Base-by-base conservation (phyloP, 495 filamentous ascomycete genomes). In the Penicillium longicatenatum region DNA sequence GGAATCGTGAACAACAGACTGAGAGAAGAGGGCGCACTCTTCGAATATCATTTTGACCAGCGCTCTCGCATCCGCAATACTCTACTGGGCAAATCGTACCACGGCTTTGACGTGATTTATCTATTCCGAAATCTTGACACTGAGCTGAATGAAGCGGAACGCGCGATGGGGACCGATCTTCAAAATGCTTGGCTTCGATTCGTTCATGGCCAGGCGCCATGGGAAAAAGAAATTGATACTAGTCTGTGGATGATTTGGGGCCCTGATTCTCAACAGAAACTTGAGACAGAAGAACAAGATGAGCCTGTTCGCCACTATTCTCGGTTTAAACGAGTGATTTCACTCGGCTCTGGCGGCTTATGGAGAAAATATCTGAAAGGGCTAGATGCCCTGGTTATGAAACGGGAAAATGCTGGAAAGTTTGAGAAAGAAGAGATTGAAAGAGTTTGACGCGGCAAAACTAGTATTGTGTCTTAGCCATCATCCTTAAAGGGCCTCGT, bases 31-130 rank as follows among this genome's bases (percentile, higher is more conserved):
- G 30, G 43, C 16, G 48, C 35, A 22, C 33, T 61, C 2, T 56
- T 61, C 54, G 53, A 57, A 37, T 61, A 61, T 46, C 54, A 61
- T 50, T 61, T 61, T 43, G 59, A 61, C 22, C 59, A 61, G 31
- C 49, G 50, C 5, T 61, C 59, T 7, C 48, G 19, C 16, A n/a
- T 61, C 3, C 31, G 33, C 3, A 61, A 61, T 41, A 37, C 48
- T 24, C 44, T 61, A 0, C 4, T 50, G 12, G 59, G 42, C 4
- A 52, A 35, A 19, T 54, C 54, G 0, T 61, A 61, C 24, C 54
- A 61, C 24, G 59, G 54, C n/a, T 19, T 49, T 4, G 59, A 61
- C 5, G 43, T 61, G 31, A 26, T 61, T 4, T 61, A 52, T 52
- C 43, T 61, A 12, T 61, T 61, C 41, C 20, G 33, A 4, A 57